Conservation (phyloP, 1,284 basidiomycete genomes). For the Papiliotrema flavescens region DNA sequence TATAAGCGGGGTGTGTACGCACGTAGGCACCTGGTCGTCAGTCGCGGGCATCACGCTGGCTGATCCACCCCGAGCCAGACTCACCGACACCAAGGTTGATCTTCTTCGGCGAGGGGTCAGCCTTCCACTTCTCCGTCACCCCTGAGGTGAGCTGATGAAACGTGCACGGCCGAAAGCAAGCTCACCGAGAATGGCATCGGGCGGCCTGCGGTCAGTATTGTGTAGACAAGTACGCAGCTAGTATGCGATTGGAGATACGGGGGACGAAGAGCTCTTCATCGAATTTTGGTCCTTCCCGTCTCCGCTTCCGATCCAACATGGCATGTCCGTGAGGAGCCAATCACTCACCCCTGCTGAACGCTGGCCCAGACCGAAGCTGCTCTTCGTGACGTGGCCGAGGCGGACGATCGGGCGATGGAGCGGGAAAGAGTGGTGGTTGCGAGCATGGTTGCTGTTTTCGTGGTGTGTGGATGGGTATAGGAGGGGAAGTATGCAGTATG, state of each 20-base stretch:
- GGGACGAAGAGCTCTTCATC: too few relatives aligned
- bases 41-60: background rate
- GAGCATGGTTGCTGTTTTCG: background rate
- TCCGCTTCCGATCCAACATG: too few relatives aligned
- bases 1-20: constrained; percentile 8
- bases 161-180: background rate
- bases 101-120: constrained; percentile 83
- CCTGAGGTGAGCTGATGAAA: constrained; percentile 15
- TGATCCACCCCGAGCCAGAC: constrained; percentile 4
- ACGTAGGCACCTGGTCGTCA: constrained; percentile 39
- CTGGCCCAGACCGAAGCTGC: constrained; percentile 10
- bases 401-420: background rate
- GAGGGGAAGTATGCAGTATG: too few relatives aligned
- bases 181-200: constrained; percentile 36
- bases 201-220: constrained; percentile 15
- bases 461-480: too few relatives aligned
- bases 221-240: too few relatives aligned
- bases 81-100: constrained; percentile 95
- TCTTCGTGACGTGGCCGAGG: background rate
- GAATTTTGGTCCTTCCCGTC: background rate
- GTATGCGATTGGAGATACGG: too few relatives aligned
- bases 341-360: constrained; percentile 14
- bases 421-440: background rate
- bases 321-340: too few relatives aligned
- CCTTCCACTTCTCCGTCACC: constrained; percentile 59